Percentiles rank a stretch among this genome's conserved stretches.
phyloP scores from a whole-genome alignment of 495 filamentous ascomycete genomes.

The Aspergillus incahuasiensis region DNA sequence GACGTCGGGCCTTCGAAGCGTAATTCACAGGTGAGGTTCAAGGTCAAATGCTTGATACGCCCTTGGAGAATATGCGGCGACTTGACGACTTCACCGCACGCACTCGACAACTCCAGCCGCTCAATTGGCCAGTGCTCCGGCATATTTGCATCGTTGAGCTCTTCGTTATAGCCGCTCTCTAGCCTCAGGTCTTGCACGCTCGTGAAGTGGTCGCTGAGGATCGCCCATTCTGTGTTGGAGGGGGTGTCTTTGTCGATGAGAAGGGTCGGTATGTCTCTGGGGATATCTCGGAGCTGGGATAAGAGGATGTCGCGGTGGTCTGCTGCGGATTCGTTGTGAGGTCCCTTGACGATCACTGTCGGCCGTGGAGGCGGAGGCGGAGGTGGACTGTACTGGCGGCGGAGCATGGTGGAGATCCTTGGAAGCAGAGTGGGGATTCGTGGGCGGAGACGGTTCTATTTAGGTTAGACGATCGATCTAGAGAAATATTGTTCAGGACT shows the following conservation, averaged over 20 bases:
- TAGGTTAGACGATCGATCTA: no score
- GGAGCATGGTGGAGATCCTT: not conserved
- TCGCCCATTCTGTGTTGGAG: conserved; percentile 20
- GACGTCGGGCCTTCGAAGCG: conserved; percentile 24
- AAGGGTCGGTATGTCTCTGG: conserved; percentile 11
- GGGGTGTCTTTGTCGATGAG: conserved; percentile 19
- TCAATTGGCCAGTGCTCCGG: conserved; percentile 25
- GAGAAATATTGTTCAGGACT: no score
- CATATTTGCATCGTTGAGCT: conserved; percentile 21
- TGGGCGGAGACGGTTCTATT: no score
- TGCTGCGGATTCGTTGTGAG: not conserved
- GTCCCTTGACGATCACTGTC: conserved; percentile 18
- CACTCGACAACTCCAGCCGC: conserved; percentile 11
- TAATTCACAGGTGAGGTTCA: conserved; percentile 18
- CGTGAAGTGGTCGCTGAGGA: conserved; percentile 23
- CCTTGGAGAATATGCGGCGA: conserved; percentile 21
- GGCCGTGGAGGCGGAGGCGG: not conserved
- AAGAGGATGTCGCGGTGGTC: conserved; percentile 12
- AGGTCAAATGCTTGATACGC: conserved; percentile 18
- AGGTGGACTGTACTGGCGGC: not conserved
- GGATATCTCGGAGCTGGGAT: conserved; percentile 18
- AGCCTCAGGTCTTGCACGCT: conserved; percentile 14
- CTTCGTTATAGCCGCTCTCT: conserved; percentile 19
- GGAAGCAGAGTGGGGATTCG: not conserved
- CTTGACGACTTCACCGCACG: conserved; percentile 14